A percentile compares a stretch with the other conserved stretches of the same genome.
These are phyloP conservation scores for Phytopythium oedochilum DNA, from an alignment of 352 stramenopile species.

Conservation along the genomic window DNA sequence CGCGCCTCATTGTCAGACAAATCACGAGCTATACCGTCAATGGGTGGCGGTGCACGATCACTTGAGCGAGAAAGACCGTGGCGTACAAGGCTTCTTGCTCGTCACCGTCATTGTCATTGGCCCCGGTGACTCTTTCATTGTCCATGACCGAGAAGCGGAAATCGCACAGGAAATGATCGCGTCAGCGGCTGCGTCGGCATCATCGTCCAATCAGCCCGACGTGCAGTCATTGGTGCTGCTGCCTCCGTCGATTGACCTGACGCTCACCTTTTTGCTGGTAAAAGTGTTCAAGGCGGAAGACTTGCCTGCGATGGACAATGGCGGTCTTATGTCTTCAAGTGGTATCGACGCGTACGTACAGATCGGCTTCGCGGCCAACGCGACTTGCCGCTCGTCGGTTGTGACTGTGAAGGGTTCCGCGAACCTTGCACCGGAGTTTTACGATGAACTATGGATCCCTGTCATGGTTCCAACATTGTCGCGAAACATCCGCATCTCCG, in stretches of 20 bases:
- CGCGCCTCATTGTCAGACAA: constrained; percentile 18
- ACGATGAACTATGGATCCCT: constrained; percentile 86
- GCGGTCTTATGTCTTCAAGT: constrained; percentile 17
- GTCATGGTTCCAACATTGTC: constrained; percentile 73
- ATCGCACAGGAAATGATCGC: constrained; percentile 42
- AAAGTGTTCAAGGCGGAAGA: constrained; percentile 77
- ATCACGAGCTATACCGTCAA: constrained; percentile 87
- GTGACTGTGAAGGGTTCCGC: constrained; percentile 55
- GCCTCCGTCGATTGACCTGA: constrained; percentile 69
- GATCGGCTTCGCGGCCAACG: constrained; percentile 58
- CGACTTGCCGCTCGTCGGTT: constrained; percentile 36
- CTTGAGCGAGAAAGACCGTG: constrained; percentile 71
- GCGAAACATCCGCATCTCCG: constrained; percentile 57
- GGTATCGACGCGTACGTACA: constrained; percentile 85
- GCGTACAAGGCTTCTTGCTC: constrained; percentile 79
- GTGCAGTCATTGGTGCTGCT: constrained; percentile 53
- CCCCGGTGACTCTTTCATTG: constrained; percentile 52
- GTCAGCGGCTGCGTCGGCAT: constrained; percentile 6
- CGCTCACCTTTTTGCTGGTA: constrained; percentile 76
- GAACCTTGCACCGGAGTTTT: constrained; percentile 51
- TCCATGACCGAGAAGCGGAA: constrained; percentile 71
- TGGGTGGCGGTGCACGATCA: constrained; percentile 91
- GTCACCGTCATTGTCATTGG: constrained; percentile 67
- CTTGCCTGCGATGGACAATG: constrained; percentile 74
- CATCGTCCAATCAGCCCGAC: constrained; percentile 5